Evolutionary conservation across 2,329 filamentous ascomycete species (phyloP).

Genomic region (Cyphellophora europaea): DNA sequence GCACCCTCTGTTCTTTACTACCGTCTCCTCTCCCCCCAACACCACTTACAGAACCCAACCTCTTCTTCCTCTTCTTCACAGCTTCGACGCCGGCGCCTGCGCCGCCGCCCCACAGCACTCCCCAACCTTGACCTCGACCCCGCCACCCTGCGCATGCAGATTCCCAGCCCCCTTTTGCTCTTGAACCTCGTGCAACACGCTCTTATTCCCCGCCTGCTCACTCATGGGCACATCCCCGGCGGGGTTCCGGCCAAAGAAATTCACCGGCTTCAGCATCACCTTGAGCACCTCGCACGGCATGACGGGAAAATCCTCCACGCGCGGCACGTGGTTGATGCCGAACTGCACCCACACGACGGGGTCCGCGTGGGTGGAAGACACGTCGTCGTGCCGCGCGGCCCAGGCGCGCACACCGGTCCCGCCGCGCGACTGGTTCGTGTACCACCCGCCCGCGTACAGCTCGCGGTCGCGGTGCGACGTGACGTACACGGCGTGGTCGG

Average conservation of each 20-base stretch:
- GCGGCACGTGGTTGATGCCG: conserved; percentile 55
- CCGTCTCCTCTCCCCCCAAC: no score
- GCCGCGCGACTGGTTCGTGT: conserved; percentile 48
- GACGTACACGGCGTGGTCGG: conserved; percentile 46
- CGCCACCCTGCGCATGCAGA: no score
- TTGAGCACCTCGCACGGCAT: conserved; percentile 53
- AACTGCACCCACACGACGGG: conserved; percentile 43
- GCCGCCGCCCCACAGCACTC: conserved; percentile 9
- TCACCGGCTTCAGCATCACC: conserved; percentile 39
- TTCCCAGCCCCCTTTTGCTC: conserved; percentile 14
- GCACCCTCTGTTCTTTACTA: no score
- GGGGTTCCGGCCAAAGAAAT: conserved; percentile 45
- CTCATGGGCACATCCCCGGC: conserved; percentile 38
- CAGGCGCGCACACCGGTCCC: conserved; percentile 46
- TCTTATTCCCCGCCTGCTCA: conserved; percentile 31
- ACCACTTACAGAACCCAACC: no score
- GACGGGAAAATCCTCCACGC: conserved; percentile 58
- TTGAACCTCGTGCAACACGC: conserved; percentile 7
- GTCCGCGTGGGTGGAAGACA: conserved; percentile 32
- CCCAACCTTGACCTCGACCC: conserved; percentile 7
- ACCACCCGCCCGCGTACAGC: conserved; percentile 45
- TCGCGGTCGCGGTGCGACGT: conserved; percentile 46
- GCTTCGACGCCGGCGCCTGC: not conserved
- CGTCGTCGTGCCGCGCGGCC: conserved; percentile 35
- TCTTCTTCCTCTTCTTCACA: not conserved